Evolutionary conservation across 345 rosid species (phyloP), one percentile per base, ranked within the genome.

Genomic region (Euclidium syriacum): DNA sequence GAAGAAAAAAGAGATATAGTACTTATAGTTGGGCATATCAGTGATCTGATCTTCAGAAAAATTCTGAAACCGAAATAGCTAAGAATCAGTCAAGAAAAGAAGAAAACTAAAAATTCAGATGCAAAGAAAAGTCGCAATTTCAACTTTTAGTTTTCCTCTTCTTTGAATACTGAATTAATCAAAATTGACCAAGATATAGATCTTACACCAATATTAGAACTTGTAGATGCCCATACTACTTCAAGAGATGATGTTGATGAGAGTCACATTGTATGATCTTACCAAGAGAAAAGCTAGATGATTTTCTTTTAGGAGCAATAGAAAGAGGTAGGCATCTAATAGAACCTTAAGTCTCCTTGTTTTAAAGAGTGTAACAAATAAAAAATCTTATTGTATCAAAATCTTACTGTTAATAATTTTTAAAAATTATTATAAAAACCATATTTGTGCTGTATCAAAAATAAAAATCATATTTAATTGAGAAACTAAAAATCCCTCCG

Each of bases 81-180:
- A 49, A 67, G 50, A 62, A 54, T 51, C 46, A 41, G 19, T 17
- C 29, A 6, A 62, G n/a, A 26, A 68, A 70, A 70, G 52, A 70
- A 58, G 68, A 62, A 54, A 5, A 0, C 29, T 40, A 40, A 51
- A 46, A 39, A 60, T 38, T 46, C 18, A 6, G 75, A 64, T 44
- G 75, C 40, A 22, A 73, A 59, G 24, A 56, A 15, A 68, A 80
- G 63, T 62, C 61, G n/a, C n/a, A n/a, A n/a, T n/a, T n/a, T n/a
- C n/a, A n/a, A n/a, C n/a, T n/a, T n/a, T n/a, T n/a, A n/a, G n/a
- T n/a, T n/a, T n/a, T n/a, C n/a, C n/a, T n/a, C n/a, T n/a, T n/a
- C n/a, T n/a, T n/a, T n/a, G n/a, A n/a, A n/a, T n/a, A n/a, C n/a
- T n/a, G n/a, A 34, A 10, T 3, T 47, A 34, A 34, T 33, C 35